Evolutionary conservation across 352 stramenopile species (phyloP).

Genomic region (Phytophthora brassicae): DNA sequence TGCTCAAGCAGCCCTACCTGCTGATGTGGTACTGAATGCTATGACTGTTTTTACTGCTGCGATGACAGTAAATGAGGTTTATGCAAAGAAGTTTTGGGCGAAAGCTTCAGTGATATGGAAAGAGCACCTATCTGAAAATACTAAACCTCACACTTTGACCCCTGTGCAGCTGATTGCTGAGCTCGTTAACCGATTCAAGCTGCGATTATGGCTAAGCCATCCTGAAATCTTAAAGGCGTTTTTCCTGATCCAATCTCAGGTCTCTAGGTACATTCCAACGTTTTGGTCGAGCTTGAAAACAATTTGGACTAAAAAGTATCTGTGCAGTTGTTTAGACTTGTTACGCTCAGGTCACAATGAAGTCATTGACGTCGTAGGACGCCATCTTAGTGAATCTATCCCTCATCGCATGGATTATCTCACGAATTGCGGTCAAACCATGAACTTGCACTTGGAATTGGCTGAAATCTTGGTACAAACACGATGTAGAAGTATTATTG

Average conservation of each 20-base stretch:
- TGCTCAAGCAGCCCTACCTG: constrained; percentile 7
- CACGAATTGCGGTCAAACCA: constrained; percentile 3
- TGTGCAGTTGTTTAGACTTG: constrained; percentile 14
- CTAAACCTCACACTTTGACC: background rate
- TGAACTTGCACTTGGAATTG: constrained; percentile 11
- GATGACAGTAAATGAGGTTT: constrained; percentile 13
- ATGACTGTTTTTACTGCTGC: constrained; percentile 10
- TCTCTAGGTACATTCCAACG: background rate
- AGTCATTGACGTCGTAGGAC: constrained; percentile 1
- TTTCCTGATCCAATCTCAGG: constrained; percentile 19
- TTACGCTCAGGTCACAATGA: background rate
- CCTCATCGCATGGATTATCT: constrained; percentile 18
- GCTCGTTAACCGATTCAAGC: constrained; percentile 22
- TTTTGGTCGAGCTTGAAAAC: constrained; percentile 18
- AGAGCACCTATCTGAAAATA: background rate
- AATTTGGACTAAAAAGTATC: constrained; percentile 15
- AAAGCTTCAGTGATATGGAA: background rate
- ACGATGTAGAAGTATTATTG: constrained; percentile 1
- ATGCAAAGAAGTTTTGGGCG: constrained; percentile 18
- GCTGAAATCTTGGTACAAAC: background rate
- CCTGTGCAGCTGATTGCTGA: background rate
- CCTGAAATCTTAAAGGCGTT: constrained; percentile 16
- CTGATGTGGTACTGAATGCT: constrained; percentile 13
- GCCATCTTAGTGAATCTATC: constrained; percentile 13
- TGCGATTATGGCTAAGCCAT: constrained; percentile 16